A percentile compares a stretch with the other conserved stretches of the same genome.
These are phyloP conservation scores for Termitomyces sp. DNA, from an alignment of 768 basidiomycete species.

Conservation along the genomic window DNA sequence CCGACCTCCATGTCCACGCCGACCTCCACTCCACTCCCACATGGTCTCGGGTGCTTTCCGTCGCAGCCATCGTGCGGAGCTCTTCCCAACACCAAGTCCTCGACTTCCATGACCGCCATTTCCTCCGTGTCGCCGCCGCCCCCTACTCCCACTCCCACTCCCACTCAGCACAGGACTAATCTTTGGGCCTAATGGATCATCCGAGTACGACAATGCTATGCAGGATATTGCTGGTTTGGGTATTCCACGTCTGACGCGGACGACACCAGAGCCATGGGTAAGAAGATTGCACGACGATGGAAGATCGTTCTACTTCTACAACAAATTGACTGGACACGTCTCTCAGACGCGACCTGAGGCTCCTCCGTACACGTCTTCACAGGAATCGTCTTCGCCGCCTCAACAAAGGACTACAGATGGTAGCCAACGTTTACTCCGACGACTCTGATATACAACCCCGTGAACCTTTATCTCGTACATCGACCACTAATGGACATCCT, in stretches of 20 bases:
- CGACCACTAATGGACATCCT: conserved; percentile 21
- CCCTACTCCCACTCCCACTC: too few species aligned
- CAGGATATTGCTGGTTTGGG: conserved; percentile 53
- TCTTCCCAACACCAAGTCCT: too few species aligned
- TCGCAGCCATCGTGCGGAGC: too few species aligned
- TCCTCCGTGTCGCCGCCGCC: too few species aligned
- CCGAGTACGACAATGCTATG: conserved; percentile 28
- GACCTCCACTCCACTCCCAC: too few species aligned
- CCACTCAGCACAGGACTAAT: conserved; percentile 50
- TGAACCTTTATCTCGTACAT: conserved; percentile 24
- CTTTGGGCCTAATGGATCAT: conserved; percentile 31
- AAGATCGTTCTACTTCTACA: conserved; percentile 72
- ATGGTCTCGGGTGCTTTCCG: too few species aligned
- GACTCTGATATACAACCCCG: conserved; percentile 66
- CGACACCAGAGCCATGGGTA: conserved; percentile 80
- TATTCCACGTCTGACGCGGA: conserved; percentile 47
- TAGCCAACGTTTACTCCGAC: conserved; percentile 59
- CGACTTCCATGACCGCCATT: too few species aligned
- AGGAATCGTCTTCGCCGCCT: conserved; percentile 16
- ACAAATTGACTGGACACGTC: conserved; percentile 60
- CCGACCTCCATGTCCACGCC: too few species aligned
- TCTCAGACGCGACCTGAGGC: conserved; percentile 65
- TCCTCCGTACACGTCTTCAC: conserved; percentile 8
- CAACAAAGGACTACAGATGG: conserved; percentile 25
- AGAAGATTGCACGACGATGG: conserved; percentile 79